Percentiles rank a stretch among this genome's conserved stretches.
phyloP scores from a whole-genome alignment of 345 rosid genomes.

The Bretschneidera sinensis region DNA sequence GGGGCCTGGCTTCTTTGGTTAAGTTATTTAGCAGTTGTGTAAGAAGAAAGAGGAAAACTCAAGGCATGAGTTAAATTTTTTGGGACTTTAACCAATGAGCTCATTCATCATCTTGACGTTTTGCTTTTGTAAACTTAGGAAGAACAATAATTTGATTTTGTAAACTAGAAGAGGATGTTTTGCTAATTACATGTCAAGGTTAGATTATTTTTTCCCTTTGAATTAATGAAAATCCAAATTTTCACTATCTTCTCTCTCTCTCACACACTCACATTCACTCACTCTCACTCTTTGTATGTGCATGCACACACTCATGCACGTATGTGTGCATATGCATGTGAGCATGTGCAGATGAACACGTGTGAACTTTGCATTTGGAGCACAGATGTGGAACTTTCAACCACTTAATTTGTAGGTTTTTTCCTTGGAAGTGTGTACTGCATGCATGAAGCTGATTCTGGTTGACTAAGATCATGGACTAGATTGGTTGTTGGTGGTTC shows the following conservation, averaged over 20 bases:
- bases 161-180: conserved; percentile 15
- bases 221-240: conserved; percentile 2
- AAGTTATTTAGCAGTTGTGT: conserved; percentile 17
- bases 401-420: no score
- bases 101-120: conserved; percentile 12
- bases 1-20: conserved; percentile 86
- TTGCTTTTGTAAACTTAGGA: conserved; percentile 13
- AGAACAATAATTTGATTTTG: conserved; percentile 16
- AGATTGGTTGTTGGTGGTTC: background rate
- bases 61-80: conserved; percentile 10
- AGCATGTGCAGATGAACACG: no score
- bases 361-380: no score
- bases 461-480: background rate
- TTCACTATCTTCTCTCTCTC: background rate
- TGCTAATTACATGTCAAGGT: no score
- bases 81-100: conserved; percentile 6
- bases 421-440: no score
- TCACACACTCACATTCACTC: no score
- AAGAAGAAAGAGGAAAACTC: conserved; percentile 4
- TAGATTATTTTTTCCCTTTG: conserved; percentile 10
- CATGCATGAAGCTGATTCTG: background rate
- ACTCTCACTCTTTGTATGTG: no score
- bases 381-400: no score
- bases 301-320: no score
- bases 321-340: no score